phyloP scores from a whole-genome alignment of 2,329 filamentous ascomycete species.

The Fusarium sp. region DNA sequence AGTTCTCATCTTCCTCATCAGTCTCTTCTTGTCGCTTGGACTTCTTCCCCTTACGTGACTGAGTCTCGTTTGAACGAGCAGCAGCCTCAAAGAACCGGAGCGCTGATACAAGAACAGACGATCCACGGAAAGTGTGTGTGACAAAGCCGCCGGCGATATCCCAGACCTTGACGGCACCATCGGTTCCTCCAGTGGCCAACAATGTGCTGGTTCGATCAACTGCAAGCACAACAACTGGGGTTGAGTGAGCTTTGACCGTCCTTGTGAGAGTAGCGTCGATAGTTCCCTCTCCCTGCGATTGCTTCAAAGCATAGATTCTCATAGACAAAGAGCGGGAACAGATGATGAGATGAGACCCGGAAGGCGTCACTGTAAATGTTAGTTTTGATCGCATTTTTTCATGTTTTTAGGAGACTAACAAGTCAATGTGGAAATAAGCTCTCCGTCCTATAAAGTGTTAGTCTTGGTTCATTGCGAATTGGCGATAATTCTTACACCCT shows the following conservation, averaged over 20 bases:
- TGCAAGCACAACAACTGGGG: slow-evolving; percentile 87
- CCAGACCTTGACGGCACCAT: slow-evolving; percentile 96
- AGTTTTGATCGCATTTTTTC: slow-evolving; percentile 18
- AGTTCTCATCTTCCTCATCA: slow-evolving; percentile 53
- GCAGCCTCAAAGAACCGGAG: slow-evolving; percentile 89
- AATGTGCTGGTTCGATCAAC: slow-evolving; percentile 90
- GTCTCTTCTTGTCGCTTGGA: slow-evolving; percentile 48
- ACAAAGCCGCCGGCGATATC: slow-evolving; percentile 90
- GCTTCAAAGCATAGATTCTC: slow-evolving; percentile 83
- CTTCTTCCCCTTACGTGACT: slow-evolving; percentile 52
- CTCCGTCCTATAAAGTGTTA: slow-evolving; percentile 71
- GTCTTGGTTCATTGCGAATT: neutral
- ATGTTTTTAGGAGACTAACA: slow-evolving; percentile 53
- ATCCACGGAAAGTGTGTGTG: slow-evolving; percentile 94
- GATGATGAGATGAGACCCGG: slow-evolving; percentile 85
- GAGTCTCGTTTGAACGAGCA: slow-evolving; percentile 50
- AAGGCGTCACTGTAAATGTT: slow-evolving; percentile 76
- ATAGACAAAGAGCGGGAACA: slow-evolving; percentile 97
- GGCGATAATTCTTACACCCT: slow-evolving; percentile 71
- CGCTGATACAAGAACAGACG: slow-evolving; percentile 90
- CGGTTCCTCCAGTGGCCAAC: slow-evolving; percentile 90
- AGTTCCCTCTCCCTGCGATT: slow-evolving; percentile 64
- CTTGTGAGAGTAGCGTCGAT: slow-evolving; percentile 77
- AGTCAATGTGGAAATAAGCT: slow-evolving; percentile 79
- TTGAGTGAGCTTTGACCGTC: slow-evolving; percentile 88